Evolutionary conservation across 345 rosid species (phyloP).

Genomic region (Noccaea bulbosa): DNA sequence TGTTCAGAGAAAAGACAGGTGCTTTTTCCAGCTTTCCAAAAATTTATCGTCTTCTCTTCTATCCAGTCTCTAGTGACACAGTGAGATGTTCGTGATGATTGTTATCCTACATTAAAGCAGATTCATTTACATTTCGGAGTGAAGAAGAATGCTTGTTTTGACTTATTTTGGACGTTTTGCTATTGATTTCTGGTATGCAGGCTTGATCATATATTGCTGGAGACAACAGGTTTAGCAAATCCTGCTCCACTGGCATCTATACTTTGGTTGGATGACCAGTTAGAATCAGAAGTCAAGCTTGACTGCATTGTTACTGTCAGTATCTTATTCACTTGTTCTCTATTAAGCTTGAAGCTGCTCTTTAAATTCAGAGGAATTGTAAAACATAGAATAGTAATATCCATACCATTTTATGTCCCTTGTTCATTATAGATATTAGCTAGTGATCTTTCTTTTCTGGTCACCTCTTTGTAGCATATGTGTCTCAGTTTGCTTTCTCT

Average conservation of each 20-base stretch:
- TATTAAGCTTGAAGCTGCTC: conserved; percentile 4
- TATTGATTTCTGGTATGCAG: conserved; percentile 43
- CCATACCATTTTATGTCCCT: background rate
- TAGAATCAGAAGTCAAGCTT: conserved; percentile 86
- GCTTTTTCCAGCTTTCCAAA: background rate
- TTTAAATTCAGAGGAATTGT: background rate
- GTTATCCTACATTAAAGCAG: background rate
- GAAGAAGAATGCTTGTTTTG: background rate
- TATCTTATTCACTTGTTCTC: conserved; percentile 4
- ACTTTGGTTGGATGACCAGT: conserved; percentile 96
- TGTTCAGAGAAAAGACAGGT: conserved; percentile 84
- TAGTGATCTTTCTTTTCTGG: conserved; percentile 9
- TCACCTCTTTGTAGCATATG: conserved; percentile 8
- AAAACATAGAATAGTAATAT: background rate
- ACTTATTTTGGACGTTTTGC: background rate
- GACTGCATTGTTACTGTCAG: conserved; percentile 92
- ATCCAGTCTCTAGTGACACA: background rate
- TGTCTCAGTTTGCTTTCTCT: background rate
- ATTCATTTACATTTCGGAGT: background rate
- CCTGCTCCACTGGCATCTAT: conserved; percentile 94
- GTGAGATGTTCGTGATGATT: background rate
- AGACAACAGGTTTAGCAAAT: conserved; percentile 98
- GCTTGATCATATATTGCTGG: conserved; percentile 91
- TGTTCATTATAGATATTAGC: background rate
- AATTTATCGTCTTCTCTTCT: too few relatives aligned